Evolutionary conservation across 352 stramenopile genomes (phyloP).

Genomic region (Phytophthora agathidicida): DNA sequence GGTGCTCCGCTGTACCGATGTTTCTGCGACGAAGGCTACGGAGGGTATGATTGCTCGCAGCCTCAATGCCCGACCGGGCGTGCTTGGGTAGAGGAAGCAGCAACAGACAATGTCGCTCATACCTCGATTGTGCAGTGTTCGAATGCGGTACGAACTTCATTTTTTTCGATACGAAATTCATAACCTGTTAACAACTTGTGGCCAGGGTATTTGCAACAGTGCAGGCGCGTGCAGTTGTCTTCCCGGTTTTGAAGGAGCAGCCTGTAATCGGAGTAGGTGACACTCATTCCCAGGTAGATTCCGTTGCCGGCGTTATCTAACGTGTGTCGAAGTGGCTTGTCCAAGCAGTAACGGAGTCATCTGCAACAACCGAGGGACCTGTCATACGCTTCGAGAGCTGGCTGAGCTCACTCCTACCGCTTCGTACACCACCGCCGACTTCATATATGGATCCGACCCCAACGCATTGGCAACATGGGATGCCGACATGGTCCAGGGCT

Average conservation of each 20-base stretch:
- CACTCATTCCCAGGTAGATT: neutral
- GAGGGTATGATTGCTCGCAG: slow-evolving; percentile 63
- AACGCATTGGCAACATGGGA: slow-evolving; percentile 89
- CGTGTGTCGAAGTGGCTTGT: slow-evolving; percentile 50
- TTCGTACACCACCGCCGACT: slow-evolving; percentile 40
- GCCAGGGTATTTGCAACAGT: slow-evolving; percentile 61
- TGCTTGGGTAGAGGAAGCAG: slow-evolving; percentile 73
- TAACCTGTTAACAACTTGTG: too few relatives aligned
- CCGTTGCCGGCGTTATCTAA: neutral
- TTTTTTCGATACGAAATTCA: neutral
- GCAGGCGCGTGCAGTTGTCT: slow-evolving; percentile 64
- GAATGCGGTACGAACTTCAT: slow-evolving; percentile 53
- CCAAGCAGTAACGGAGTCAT: slow-evolving; percentile 34
- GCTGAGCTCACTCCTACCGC: slow-evolving; percentile 54
- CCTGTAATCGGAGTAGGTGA: slow-evolving; percentile 67
- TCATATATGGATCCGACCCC: slow-evolving; percentile 74
- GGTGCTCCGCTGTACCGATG: slow-evolving; percentile 53
- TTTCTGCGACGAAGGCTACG: slow-evolving; percentile 56
- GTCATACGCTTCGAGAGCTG: slow-evolving; percentile 56
- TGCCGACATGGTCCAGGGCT: slow-evolving; percentile 83
- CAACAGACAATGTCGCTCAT: slow-evolving; percentile 58
- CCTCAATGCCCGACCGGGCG: slow-evolving; percentile 54
- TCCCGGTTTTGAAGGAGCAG: slow-evolving; percentile 65
- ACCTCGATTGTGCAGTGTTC: slow-evolving; percentile 64
- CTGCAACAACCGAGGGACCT: slow-evolving; percentile 54